Percentiles rank a stretch among this genome's conserved stretches.
Evolutionary conservation across 139 green algal species (phyloP).

Genomic region (Chlamydomonas sp.): DNA sequence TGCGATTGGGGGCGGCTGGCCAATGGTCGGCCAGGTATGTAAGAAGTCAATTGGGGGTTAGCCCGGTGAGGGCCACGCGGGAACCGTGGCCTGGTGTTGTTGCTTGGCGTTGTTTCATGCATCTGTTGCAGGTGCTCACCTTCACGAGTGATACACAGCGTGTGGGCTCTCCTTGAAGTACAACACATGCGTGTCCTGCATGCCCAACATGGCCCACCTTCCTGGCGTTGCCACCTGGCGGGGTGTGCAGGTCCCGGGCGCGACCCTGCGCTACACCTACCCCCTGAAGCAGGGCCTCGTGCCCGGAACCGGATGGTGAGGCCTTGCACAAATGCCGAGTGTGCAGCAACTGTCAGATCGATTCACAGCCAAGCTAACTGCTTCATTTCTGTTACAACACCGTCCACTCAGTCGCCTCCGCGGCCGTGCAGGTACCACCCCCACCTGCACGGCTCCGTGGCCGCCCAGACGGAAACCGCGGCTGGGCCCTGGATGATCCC

Average conservation of each 20-base stretch:
- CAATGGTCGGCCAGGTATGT: too few relatives aligned
- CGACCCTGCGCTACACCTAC: constrained; percentile 20
- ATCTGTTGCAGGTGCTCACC: too few relatives aligned
- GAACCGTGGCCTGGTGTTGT: too few relatives aligned
- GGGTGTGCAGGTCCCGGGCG: background rate
- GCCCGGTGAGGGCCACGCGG: too few relatives aligned
- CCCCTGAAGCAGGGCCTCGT: background rate
- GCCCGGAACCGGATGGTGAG: constrained; percentile 8
- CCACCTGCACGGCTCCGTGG: constrained; percentile 25
- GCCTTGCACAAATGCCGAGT: background rate
- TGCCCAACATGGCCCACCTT: too few relatives aligned
- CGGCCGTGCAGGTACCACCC: constrained; percentile 19
- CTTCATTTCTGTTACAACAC: background rate
- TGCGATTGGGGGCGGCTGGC: too few relatives aligned
- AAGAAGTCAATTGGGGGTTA: too few relatives aligned
- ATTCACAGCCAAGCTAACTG: background rate
- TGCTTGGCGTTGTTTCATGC: too few relatives aligned
- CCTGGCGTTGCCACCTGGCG: background rate
- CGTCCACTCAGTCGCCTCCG: too few relatives aligned
- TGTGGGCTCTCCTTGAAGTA: too few relatives aligned
- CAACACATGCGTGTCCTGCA: too few relatives aligned
- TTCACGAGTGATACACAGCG: too few relatives aligned
- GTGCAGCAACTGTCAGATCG: background rate
- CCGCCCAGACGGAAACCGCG: constrained; percentile 5
- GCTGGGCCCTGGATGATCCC: background rate